phyloP scores from a whole-genome alignment of 169 alveolate genomes.

The Cryptosporidium ryanae region DNA sequence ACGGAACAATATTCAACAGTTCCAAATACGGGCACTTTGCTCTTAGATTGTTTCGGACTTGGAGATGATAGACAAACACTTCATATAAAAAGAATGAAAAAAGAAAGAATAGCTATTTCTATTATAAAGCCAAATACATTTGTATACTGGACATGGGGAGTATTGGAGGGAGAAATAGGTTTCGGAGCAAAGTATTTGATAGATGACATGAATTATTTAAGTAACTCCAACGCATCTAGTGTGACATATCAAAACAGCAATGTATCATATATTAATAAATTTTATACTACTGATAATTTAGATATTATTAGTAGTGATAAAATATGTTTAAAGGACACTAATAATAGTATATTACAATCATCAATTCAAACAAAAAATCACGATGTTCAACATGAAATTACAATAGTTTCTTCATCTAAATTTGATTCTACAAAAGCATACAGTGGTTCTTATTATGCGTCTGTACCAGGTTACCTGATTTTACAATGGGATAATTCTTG shows the following conservation, averaged over 20 bases:
- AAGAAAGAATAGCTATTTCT: constrained; percentile 44
- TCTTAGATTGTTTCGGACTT: constrained; percentile 69
- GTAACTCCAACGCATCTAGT: background rate
- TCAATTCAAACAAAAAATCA: background rate
- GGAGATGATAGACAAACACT: constrained; percentile 74
- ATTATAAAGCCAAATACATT: constrained; percentile 43
- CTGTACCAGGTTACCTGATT: constrained; percentile 46
- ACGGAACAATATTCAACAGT: constrained; percentile 68
- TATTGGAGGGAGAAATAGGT: constrained; percentile 67
- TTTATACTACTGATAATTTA: background rate
- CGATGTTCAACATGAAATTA: constrained; percentile 17
- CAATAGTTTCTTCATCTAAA: constrained; percentile 31
- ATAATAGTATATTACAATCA: background rate
- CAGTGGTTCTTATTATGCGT: constrained; percentile 62
- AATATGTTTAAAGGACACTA: background rate
- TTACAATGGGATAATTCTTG: constrained; percentile 74
- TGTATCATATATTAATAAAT: background rate
- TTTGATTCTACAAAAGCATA: constrained; percentile 73
- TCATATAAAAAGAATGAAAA: constrained; percentile 73
- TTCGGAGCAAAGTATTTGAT: constrained; percentile 28
- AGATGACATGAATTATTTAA: background rate
- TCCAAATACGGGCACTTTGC: constrained; percentile 66
- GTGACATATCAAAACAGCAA: background rate
- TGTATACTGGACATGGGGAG: constrained; percentile 75
- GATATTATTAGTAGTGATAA: background rate